Evolutionary conservation across 495 filamentous ascomycete species (phyloP).

Genomic region (Monascus purpureus): DNA sequence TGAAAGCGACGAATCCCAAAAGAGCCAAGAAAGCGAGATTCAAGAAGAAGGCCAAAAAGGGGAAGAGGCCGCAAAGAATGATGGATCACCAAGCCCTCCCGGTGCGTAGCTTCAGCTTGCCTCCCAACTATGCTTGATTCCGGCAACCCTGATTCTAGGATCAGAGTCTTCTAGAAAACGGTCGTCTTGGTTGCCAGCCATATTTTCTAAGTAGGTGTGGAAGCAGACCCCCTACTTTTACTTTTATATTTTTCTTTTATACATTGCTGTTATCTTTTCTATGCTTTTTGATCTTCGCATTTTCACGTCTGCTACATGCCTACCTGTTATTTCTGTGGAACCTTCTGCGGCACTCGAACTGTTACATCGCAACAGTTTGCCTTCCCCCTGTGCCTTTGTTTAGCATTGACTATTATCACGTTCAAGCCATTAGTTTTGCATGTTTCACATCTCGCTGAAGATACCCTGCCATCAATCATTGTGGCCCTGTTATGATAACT

Average conservation of each 20-base stretch:
- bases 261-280: too few relatives aligned
- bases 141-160: not conserved
- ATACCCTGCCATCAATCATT: slow-evolving; percentile 1
- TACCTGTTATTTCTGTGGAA: too few relatives aligned
- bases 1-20: not conserved
- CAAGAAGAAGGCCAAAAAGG: not conserved
- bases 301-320: too few relatives aligned
- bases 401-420: too few relatives aligned
- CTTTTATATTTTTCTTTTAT: too few relatives aligned
- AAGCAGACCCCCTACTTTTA: too few relatives aligned
- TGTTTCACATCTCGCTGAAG: not conserved
- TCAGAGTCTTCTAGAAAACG: slow-evolving; percentile 10
- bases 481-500: not conserved
- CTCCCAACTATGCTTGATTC: slow-evolving; percentile 1
- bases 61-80: slow-evolving; percentile 3
- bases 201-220: slow-evolving; percentile 12
- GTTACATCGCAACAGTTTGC: not conserved
- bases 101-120: slow-evolving; percentile 3
- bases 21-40: not conserved
- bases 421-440: too few relatives aligned
- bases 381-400: not conserved
- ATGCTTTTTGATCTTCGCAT: too few relatives aligned
- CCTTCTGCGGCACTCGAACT: too few relatives aligned
- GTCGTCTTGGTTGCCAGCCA: slow-evolving; percentile 17
- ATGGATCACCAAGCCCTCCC: slow-evolving; percentile 3